These are phyloP conservation scores for Arthrobotrys pseudoclavata DNA, from an alignment of 2,329 filamentous ascomycete genomes.

Conservation along the genomic window DNA sequence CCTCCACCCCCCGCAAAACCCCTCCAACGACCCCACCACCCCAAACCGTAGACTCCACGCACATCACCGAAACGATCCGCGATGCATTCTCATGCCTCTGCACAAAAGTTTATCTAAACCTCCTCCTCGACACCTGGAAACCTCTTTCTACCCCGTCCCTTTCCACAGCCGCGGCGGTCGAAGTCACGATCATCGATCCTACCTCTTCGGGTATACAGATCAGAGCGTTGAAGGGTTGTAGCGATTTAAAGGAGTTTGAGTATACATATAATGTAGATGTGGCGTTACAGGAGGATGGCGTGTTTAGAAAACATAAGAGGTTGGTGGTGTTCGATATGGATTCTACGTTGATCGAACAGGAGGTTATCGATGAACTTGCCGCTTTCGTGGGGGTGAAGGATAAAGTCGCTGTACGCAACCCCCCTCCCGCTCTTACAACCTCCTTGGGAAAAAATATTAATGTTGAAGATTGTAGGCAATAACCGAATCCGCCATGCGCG, in stretches of 20 bases:
- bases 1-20: slow-evolving; percentile 21
- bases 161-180: not conserved
- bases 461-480: slow-evolving; percentile 73
- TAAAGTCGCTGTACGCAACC: slow-evolving; percentile 75
- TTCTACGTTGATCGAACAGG: slow-evolving; percentile 94
- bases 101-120: slow-evolving; percentile 12
- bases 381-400: slow-evolving; percentile 84
- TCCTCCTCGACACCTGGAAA: slow-evolving; percentile 22
- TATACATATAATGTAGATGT: slow-evolving; percentile 90
- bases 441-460: not conserved
- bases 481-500: slow-evolving; percentile 93
- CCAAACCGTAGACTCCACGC: not conserved
- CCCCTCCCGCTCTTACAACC: not conserved
- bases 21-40: not conserved
- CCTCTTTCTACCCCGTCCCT: not conserved
- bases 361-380: slow-evolving; percentile 96
- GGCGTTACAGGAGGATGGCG: slow-evolving; percentile 78
- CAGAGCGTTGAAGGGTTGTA: slow-evolving; percentile 64
- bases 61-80: slow-evolving; percentile 2
- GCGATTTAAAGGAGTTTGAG: slow-evolving; percentile 86
- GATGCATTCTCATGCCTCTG: slow-evolving; percentile 13
- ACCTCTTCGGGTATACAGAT: not conserved
- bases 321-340: slow-evolving; percentile 99
- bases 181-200: slow-evolving; percentile 14
- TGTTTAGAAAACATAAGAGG: slow-evolving; percentile 83